phyloP scores from a whole-genome alignment of 805 yeast genomes.

The Nakazawaea wickerhamii region DNA sequence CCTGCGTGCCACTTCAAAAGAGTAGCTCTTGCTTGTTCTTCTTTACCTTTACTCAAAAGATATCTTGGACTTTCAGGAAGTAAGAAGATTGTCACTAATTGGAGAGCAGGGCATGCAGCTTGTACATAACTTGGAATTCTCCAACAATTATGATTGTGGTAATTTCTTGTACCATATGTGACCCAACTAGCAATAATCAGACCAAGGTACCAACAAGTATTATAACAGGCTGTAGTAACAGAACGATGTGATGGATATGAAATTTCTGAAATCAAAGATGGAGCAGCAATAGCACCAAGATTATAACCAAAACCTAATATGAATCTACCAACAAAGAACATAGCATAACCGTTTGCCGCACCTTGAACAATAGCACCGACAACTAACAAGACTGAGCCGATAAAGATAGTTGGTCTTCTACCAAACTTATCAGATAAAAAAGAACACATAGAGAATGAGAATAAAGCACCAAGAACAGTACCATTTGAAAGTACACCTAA shows the following conservation, averaged over 20 bases:
- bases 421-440: conserved; percentile 33
- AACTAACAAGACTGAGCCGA: conserved; percentile 48
- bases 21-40: conserved; percentile 30
- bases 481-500: conserved; percentile 34
- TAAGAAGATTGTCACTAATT: conserved; percentile 28
- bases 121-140: conserved; percentile 51
- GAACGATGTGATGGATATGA: conserved; percentile 43
- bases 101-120: conserved; percentile 40
- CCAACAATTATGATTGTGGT: conserved; percentile 38
- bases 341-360: conserved; percentile 28
- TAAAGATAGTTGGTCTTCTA: conserved; percentile 41
- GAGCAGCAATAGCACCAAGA: conserved; percentile 37
- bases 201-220: conserved; percentile 35
- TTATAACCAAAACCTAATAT: conserved; percentile 43
- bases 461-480: conserved; percentile 31
- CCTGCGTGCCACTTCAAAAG: conserved; percentile 34
- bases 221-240: conserved; percentile 38
- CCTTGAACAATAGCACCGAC: conserved; percentile 53
- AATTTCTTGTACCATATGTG: conserved; percentile 34
- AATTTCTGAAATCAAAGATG: conserved; percentile 44
- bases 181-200: conserved; percentile 43
- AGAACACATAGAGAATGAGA: conserved; percentile 22
- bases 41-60: conserved; percentile 30
- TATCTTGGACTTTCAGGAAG: conserved; percentile 43
- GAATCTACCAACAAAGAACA: conserved; percentile 39